Conservation (phyloP, 2,329 filamentous ascomycete genomes). For the Trichoderma koningiopsis region DNA sequence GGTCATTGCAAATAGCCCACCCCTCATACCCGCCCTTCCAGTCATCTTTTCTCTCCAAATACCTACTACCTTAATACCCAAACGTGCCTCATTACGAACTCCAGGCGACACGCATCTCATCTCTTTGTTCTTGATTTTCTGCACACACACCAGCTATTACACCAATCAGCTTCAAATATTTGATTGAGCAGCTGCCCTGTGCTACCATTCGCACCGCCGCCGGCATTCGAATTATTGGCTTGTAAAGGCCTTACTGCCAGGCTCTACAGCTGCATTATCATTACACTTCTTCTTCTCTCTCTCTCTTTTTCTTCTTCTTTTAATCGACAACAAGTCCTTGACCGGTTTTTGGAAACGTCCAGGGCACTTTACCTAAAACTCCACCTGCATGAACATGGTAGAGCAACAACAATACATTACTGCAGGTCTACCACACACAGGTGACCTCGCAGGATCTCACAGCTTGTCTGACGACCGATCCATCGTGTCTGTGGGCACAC, state of each 20-base stretch:
- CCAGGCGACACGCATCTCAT: slow-evolving; percentile 26
- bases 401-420: slow-evolving; percentile 42
- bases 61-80: slow-evolving; percentile 28
- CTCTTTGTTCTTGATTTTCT: not conserved
- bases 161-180: not conserved
- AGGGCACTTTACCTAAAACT: not conserved
- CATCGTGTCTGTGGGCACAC: slow-evolving; percentile 28
- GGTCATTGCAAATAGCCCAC: slow-evolving; percentile 30
- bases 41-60: slow-evolving; percentile 27
- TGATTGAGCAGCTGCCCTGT: not conserved
- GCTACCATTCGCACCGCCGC: not conserved
- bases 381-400: slow-evolving; percentile 37
- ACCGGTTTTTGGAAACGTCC: slow-evolving; percentile 19
- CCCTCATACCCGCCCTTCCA: slow-evolving; percentile 28
- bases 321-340: not conserved
- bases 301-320: not conserved
- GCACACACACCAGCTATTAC: not conserved
- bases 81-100: slow-evolving; percentile 32
- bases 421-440: slow-evolving; percentile 39
- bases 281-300: not conserved
- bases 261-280: not conserved
- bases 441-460: slow-evolving; percentile 36
- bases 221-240: not conserved
- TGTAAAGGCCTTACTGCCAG: not conserved
- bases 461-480: slow-evolving; percentile 35